phyloP scores from a whole-genome alignment of 176 grass and related monocot genomes.

The Poa annua region DNA sequence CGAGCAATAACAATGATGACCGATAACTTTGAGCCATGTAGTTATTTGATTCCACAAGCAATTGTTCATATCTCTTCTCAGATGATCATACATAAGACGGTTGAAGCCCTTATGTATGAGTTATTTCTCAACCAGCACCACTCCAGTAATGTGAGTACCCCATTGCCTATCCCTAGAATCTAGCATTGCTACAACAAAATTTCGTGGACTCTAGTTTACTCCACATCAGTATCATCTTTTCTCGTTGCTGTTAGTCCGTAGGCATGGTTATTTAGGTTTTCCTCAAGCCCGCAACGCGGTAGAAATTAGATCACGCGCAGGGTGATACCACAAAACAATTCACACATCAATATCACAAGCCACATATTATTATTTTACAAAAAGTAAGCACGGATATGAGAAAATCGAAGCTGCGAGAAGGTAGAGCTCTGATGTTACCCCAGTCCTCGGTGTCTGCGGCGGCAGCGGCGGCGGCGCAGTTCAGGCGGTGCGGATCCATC shows the following conservation, averaged over 20 bases:
- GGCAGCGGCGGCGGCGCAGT: conserved; percentile 38
- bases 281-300: background rate
- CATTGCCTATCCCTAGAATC: background rate
- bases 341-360: background rate
- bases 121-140: background rate
- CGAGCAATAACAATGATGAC: conserved; percentile 1
- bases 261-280: background rate
- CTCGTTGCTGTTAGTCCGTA: background rate
- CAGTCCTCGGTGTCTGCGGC: conserved; percentile 60
- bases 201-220: background rate
- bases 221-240: background rate
- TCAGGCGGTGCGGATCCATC: conserved; percentile 76
- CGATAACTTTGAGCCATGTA: background rate
- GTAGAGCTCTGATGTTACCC: conserved; percentile 43
- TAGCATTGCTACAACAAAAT: background rate
- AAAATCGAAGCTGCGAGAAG: background rate
- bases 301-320: background rate
- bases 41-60: background rate
- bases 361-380: background rate
- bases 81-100: background rate
- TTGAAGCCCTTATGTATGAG: background rate
- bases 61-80: background rate
- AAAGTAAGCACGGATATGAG: background rate
- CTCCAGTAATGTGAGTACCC: background rate
- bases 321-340: background rate